Conservation (phyloP, 1,139 yeast genomes). For the Scheffersomyces illinoinensis region DNA sequence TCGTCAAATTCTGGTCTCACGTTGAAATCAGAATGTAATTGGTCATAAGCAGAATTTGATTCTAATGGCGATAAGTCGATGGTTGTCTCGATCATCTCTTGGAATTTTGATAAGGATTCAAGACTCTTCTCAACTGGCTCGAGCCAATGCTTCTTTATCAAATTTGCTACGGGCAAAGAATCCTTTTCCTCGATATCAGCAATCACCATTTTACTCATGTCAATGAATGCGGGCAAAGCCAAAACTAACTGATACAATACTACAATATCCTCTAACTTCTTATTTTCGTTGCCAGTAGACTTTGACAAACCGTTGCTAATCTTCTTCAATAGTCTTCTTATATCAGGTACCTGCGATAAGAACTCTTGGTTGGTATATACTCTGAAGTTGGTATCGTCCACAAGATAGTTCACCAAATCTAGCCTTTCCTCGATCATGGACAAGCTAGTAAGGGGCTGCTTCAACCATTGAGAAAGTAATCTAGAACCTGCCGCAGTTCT, state of each 20-base stretch:
- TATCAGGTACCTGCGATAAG: slow-evolving; percentile 77
- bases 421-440: slow-evolving; percentile 67
- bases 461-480: slow-evolving; percentile 87
- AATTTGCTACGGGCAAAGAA: slow-evolving; percentile 17
- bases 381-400: slow-evolving; percentile 70
- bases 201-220: slow-evolving; percentile 44
- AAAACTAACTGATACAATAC: slow-evolving; percentile 79
- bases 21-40: slow-evolving; percentile 61
- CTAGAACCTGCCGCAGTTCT: slow-evolving; percentile 86
- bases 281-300: slow-evolving; percentile 38
- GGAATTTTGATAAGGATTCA: slow-evolving; percentile 60
- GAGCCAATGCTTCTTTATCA: slow-evolving; percentile 57
- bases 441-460: slow-evolving; percentile 81
- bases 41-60: slow-evolving; percentile 39
- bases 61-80: slow-evolving; percentile 83
- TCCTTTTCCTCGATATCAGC: slow-evolving; percentile 22
- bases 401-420: slow-evolving; percentile 64
- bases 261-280: slow-evolving; percentile 82
- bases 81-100: slow-evolving; percentile 89
- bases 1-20: slow-evolving; percentile 91
- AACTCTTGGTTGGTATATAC: slow-evolving; percentile 67
- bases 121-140: slow-evolving; percentile 52
- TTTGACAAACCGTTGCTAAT: slow-evolving; percentile 44
- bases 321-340: slow-evolving; percentile 71
- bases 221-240: slow-evolving; percentile 66